Percentiles rank a stretch among this genome's conserved stretches.
Evolutionary conservation across 108 stramenopile genomes (phyloP).

Genomic region (Skeletonema menzelii): DNA sequence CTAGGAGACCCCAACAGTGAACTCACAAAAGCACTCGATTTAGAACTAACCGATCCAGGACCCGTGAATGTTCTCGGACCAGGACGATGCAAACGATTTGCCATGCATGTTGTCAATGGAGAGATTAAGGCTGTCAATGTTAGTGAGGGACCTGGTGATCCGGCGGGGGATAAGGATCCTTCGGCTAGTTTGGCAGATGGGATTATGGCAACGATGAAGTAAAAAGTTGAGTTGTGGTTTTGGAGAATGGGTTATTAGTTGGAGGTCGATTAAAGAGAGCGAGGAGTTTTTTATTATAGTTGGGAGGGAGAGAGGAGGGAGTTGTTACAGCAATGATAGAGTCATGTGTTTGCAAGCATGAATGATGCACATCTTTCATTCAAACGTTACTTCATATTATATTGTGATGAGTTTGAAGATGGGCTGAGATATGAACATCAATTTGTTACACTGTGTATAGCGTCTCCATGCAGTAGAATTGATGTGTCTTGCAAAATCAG

Average conservation of each 20-base stretch:
- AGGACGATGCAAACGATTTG: conserved; percentile 73
- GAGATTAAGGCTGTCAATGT: conserved; percentile 54
- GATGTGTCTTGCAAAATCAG: background rate
- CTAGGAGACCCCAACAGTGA: conserved; percentile 63
- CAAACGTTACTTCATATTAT: background rate
- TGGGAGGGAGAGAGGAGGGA: too few species aligned
- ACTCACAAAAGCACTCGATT: conserved; percentile 60
- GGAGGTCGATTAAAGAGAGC: background rate
- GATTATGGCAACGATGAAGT: conserved; percentile 42
- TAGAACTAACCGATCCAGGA: conserved; percentile 67
- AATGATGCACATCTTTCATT: conserved; percentile 20
- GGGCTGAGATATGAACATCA: conserved; percentile 3
- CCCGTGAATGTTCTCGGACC: conserved; percentile 55
- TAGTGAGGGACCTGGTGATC: conserved; percentile 67
- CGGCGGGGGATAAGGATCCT: conserved; percentile 38
- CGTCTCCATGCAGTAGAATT: background rate
- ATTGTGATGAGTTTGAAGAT: background rate
- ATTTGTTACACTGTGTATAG: background rate
- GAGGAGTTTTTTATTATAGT: background rate
- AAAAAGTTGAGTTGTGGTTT: background rate
- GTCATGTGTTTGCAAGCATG: conserved; percentile 8
- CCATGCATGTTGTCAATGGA: conserved; percentile 63
- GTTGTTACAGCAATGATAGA: background rate
- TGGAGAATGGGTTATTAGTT: background rate
- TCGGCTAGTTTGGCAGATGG: conserved; percentile 39